These are phyloP conservation scores for Xylariaceae sp. DNA, from an alignment of 2,329 filamentous ascomycete species.

Conservation along the genomic window DNA sequence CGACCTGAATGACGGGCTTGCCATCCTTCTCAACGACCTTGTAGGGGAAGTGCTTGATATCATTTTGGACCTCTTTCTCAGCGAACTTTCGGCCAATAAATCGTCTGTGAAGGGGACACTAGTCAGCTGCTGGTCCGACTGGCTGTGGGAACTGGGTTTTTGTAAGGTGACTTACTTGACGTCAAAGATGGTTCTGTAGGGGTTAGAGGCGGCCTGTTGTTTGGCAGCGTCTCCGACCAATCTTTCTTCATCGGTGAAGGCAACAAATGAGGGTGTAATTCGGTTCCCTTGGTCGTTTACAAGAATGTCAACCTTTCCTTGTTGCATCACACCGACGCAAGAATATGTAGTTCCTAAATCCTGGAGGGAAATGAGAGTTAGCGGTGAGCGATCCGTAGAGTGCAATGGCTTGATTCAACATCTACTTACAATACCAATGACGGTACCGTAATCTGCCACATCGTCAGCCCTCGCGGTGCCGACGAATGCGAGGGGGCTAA, in stretches of 20 bases:
- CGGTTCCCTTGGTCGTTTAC: conserved; percentile 97
- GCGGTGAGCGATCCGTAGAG: conserved; percentile 24
- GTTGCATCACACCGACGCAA: conserved; percentile 95
- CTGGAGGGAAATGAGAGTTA: conserved; percentile 36
- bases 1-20: conserved; percentile 83
- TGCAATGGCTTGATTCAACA: not conserved
- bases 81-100: conserved; percentile 82
- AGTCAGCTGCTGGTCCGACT: conserved; percentile 37
- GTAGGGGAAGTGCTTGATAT: conserved; percentile 99
- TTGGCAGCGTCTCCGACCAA: conserved; percentile 97
- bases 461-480: conserved; percentile 75
- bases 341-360: conserved; percentile 87
- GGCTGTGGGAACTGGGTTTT: conserved; percentile 14
- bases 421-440: conserved; percentile 81
- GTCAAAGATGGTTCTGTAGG: conserved; percentile 75
- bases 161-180: conserved; percentile 70
- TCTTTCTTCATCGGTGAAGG: conserved; percentile 95
- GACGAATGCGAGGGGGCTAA: conserved; percentile 84
- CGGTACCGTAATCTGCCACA: conserved; percentile 78
- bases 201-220: conserved; percentile 88
- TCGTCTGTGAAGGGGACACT: conserved; percentile 56
- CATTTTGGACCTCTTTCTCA: conserved; percentile 85
- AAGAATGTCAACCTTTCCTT: conserved; percentile 92
- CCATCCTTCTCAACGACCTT: conserved; percentile 86
- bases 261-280: conserved; percentile 93